Evolutionary conservation across 768 basidiomycete genomes (phyloP).

Genomic region (Mycena haematopus): DNA sequence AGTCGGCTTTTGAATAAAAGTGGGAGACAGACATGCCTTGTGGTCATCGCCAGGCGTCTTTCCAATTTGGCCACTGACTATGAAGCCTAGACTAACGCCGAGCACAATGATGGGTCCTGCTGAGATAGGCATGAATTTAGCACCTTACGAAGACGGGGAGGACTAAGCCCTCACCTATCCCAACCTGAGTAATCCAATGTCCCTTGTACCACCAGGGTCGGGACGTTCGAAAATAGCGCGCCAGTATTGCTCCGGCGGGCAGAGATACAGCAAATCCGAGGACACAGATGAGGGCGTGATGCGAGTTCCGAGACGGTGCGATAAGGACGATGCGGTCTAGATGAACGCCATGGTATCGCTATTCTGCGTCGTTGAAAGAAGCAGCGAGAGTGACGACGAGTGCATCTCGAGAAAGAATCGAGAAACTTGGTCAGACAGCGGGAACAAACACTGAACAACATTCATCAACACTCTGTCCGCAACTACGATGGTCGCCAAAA

Average conservation of each 20-base stretch:
- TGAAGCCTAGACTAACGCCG: not conserved
- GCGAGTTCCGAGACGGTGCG: no score
- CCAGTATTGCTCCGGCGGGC: constrained; percentile 2
- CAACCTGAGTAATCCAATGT: constrained; percentile 17
- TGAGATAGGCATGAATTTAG: not conserved
- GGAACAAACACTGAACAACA: no score
- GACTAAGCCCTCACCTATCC: not conserved
- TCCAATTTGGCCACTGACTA: not conserved
- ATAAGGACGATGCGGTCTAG: no score
- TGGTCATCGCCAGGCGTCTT: not conserved
- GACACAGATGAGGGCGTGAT: constrained; percentile 4
- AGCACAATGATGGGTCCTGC: not conserved
- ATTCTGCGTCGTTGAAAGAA: no score
- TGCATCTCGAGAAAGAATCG: no score
- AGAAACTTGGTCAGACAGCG: no score
- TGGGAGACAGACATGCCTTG: constrained; percentile 4
- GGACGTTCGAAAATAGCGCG: constrained; percentile 15
- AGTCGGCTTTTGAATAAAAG: not conserved
- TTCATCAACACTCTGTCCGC: no score
- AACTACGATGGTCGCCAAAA: no score
- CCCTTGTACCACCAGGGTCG: constrained; percentile 13
- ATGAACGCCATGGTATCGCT: no score
- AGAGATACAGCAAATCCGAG: constrained; percentile 6
- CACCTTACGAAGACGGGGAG: no score
- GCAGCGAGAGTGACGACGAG: no score